Evolutionary conservation across 2,329 filamentous ascomycete genomes (phyloP), one percentile per base, ranked within the genome.

Genomic region (Myriosclerotinia duriaeana): DNA sequence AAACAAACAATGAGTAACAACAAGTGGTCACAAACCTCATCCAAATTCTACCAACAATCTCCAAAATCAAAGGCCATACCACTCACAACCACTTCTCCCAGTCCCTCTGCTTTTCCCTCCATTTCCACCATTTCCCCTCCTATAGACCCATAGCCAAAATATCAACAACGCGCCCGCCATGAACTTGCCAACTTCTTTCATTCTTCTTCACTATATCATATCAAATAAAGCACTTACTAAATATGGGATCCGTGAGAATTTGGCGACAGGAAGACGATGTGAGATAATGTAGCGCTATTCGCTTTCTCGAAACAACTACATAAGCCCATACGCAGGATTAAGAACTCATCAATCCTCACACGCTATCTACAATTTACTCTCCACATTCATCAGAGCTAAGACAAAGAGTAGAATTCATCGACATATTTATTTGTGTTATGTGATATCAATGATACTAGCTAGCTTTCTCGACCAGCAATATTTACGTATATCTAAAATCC

Each of bases 391-490:
- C 8, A 22, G 14, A 26, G 26, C 34, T 9, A 50, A 36, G 44
- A 60, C 7, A 38, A 5, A 5, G 22, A 42, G 38, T 20, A 60
- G 22, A 59, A 36, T 12, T 48, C 56, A 17, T 36, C 42, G 56
- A 20, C n/a, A 22, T 48, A 48, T 48, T 34, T 36, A 36, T 60
- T 60, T 22, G 20, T 14, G 20, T 38, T 17, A 36, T n/a, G 42
- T 60, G 12, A 36, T 48, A 60, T 48, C 42, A 48, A 60, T 36
- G 20, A 38, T 36, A 48, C 20, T 48, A 46, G 44, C 42, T n/a
- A 46, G 30, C 26, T 48, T 48, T 38, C 8, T 36, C 20, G 30
- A 60, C 20, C 56, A 60, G 56, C 44, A 48, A 60, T 60, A 60
- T 60, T 48, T 48, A 60, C 56, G 48, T 36, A 9, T 38, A 60